Evolutionary conservation across 192 early-diverging fungal species (phyloP), one percentile per base, ranked within the genome.

Genomic region (Coemansia sp.): DNA sequence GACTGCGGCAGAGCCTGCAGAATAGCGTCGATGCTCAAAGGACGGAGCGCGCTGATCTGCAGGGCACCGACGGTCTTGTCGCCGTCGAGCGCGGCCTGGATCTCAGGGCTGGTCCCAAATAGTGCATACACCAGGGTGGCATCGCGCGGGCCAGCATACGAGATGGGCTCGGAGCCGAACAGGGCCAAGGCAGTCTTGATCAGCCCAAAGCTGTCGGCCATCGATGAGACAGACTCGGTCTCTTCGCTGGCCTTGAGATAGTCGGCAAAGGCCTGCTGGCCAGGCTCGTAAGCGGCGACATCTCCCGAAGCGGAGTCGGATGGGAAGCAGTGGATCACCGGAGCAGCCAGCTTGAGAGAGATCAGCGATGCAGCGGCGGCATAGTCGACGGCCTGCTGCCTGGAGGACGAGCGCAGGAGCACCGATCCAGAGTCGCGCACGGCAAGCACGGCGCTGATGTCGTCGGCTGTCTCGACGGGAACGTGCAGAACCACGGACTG

Each of bases 321-420:
- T 30, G 82, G 74, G 69, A 84, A 86, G 69, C 84, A 87, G 62
- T 92, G 87, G 59, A 92, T 74, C 50, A 89, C 72, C 29, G 88
- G 87, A 8, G 75, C 68, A 7, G 68, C 63, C 29, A 87, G 76
- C 50, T 81, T 80, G 35, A 82, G 70, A 16, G 94, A 78, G 4
- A 88, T 83, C 24, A 91, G 80, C 50, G 95, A 87, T 6, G 94
- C 88, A 10, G 91, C 84, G 25, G 94, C 35, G 6, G 92, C 90
- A 66, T 91, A 77, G 80, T 96, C 93, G 36, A 90, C 83, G 5
- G 90, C 85, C 59, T 92, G 86, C 76, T 95, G 93, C 30, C 85
- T 83, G 56, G 84, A 84, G 29, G 77, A 69, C 30, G 93, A 95
- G 52, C 85, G 84, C 55, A 97, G 65, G 49, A 95, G 55, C 7